Evolutionary conservation across 768 basidiomycete genomes (phyloP).

Genomic region (Royoungia palumana): DNA sequence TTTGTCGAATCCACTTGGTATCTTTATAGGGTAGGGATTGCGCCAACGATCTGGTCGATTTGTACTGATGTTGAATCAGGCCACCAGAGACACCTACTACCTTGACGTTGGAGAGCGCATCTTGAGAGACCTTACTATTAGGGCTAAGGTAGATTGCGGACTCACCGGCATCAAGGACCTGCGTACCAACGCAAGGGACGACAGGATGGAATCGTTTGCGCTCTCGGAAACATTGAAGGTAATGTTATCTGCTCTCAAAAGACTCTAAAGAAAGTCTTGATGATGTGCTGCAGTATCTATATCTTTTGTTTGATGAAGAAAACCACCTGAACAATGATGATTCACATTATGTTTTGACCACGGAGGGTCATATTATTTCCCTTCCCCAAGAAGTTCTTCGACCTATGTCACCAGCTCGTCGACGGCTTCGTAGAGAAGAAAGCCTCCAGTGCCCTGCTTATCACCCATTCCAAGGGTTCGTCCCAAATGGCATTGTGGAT

Average conservation of each 20-base stretch:
- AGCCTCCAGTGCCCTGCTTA: slow-evolving; percentile 76
- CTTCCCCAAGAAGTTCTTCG: slow-evolving; percentile 55
- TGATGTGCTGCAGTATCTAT: slow-evolving; percentile 67
- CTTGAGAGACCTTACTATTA: slow-evolving; percentile 65
- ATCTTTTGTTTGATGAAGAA: slow-evolving; percentile 85
- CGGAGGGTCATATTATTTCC: slow-evolving; percentile 87
- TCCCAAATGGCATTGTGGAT: slow-evolving; percentile 29
- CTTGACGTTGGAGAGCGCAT: slow-evolving; percentile 87
- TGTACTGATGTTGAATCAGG: slow-evolving; percentile 44
- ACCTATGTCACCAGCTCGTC: slow-evolving; percentile 55
- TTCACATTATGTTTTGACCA: slow-evolving; percentile 89
- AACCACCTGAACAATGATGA: slow-evolving; percentile 72
- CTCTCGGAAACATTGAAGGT: slow-evolving; percentile 92
- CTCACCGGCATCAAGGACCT: slow-evolving; percentile 81
- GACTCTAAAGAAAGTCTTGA: slow-evolving; percentile 1
- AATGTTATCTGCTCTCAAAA: slow-evolving; percentile 1
- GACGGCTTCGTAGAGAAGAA: slow-evolving; percentile 59
- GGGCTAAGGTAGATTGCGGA: slow-evolving; percentile 84
- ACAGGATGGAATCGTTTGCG: slow-evolving; percentile 97
- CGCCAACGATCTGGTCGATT: not conserved
- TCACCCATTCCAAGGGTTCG: slow-evolving; percentile 37
- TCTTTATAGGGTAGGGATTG: slow-evolving; percentile 67
- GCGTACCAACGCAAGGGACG: slow-evolving; percentile 71
- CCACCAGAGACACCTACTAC: slow-evolving; percentile 90
- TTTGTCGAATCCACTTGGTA: slow-evolving; percentile 98